phyloP scores from a whole-genome alignment of 352 stramenopile genomes.

The Thraustochytrium striatum region DNA sequence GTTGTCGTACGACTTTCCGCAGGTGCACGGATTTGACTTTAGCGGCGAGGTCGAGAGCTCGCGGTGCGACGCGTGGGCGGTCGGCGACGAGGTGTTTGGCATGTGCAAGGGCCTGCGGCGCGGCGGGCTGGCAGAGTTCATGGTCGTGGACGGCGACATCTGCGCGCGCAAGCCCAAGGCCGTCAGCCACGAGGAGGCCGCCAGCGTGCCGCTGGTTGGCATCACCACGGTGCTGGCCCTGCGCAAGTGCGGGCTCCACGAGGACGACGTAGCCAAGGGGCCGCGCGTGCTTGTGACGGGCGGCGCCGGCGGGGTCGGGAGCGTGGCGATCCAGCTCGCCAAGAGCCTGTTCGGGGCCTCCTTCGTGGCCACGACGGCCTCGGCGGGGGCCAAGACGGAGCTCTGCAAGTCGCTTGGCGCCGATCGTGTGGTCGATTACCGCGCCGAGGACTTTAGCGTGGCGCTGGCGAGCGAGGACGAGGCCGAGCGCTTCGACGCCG shows the following conservation, averaged over 20 bases:
- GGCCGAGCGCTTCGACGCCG: conserved; percentile 40
- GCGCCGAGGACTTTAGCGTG: conserved; percentile 51
- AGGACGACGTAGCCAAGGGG: not conserved
- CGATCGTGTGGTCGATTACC: conserved; percentile 57
- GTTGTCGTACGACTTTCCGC: conserved; percentile 44
- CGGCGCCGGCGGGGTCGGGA: conserved; percentile 57
- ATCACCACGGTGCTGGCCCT: conserved; percentile 51
- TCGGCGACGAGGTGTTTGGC: conserved; percentile 51
- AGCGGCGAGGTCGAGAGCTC: conserved; percentile 24
- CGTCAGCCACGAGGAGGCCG: not conserved
- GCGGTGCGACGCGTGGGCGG: not conserved
- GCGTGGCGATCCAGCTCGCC: conserved; percentile 58
- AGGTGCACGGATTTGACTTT: conserved; percentile 53
- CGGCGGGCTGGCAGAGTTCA: conserved; percentile 48
- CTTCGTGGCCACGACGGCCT: conserved; percentile 55
- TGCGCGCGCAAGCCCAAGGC: not conserved
- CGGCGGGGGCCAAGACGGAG: conserved; percentile 48
- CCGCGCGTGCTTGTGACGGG: conserved; percentile 55
- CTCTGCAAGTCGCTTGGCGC: conserved; percentile 52
- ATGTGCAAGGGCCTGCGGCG: conserved; percentile 50
- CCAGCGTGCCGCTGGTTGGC: conserved; percentile 47
- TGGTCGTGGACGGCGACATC: conserved; percentile 47
- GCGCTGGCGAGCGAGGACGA: conserved; percentile 19
- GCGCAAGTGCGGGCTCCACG: not conserved
- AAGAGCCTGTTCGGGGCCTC: conserved; percentile 49